Evolutionary conservation across 2,329 filamentous ascomycete species (phyloP), one percentile per base, ranked within the genome.

Genomic region (Xylariaceae sp.): DNA sequence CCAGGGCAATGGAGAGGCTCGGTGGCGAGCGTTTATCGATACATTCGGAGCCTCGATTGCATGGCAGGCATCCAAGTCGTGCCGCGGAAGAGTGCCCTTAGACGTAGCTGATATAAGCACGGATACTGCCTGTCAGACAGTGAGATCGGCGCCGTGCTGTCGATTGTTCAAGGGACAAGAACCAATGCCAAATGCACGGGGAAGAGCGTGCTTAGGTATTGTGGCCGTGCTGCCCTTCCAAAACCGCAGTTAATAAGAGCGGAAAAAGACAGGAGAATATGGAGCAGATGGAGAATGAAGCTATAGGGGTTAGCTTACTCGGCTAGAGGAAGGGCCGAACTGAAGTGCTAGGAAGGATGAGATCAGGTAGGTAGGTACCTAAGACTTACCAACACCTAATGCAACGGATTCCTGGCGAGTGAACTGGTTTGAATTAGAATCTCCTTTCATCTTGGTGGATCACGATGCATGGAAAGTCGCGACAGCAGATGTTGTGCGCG

Each of bases 21-120:
- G 63, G 58, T 55, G 63, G 57, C 49, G 56, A 60, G 51, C 58
- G 62, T 61, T 60, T 64, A 61, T 67, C 59, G 69, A 73, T 71
- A 69, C 71, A 73, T 73, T 70, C 69, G 72, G 70, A 60, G 58
- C 45, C 51, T 64, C 58, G 62, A 59, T 66, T 10, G 57, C 61
- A 68, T 67, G 67, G 66, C 63, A 66, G 65, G 64, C 56, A 57
- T 35, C 11, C 15, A 48, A 39, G 3, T 10, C 45, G 13, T 3
- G 17, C 49, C 5, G 49, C 49, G 30, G 10, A 30, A 51, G 34
- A 51, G 57, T 45, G 41, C 13, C 41, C 37, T 41, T 13, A 15
- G 41, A n/a, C 17, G 11, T 45, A 34, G 18, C 13, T 51, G 18
- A 23, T 51, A 48, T 30, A 47, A 45, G 41, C 41, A 45, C 41